A percentile compares a stretch with the other conserved stretches of the same genome.
phyloP scores from a whole-genome alignment of 2,329 filamentous ascomycete genomes.

The Harringtonia lauricola region DNA sequence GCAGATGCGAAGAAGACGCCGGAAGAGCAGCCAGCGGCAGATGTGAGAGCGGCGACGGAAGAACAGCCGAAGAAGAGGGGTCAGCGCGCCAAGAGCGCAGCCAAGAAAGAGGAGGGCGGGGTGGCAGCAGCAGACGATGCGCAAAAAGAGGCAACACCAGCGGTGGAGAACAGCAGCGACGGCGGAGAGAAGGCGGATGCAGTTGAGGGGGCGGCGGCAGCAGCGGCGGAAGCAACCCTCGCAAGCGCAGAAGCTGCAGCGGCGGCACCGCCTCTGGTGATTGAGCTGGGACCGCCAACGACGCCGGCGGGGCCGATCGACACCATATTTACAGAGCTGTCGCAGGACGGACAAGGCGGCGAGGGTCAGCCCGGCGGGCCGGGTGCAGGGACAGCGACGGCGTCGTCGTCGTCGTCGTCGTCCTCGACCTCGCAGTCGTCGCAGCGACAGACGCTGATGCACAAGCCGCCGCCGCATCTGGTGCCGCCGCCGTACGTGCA shows the following conservation, averaged over 20 bases:
- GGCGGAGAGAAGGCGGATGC: neutral
- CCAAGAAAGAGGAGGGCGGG: neutral
- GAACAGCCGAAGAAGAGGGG: neutral
- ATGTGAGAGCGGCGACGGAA: neutral
- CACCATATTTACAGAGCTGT: neutral
- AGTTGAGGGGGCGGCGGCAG: neutral
- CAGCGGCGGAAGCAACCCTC: conserved; percentile 12
- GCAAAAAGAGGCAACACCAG: neutral
- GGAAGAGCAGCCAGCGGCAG: neutral
- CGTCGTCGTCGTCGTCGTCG: neutral
- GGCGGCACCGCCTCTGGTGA: conserved; percentile 2
- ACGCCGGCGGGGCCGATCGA: conserved; percentile 1
- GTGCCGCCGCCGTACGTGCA: conserved; percentile 74
- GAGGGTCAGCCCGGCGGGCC: neutral
- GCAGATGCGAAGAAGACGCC: neutral
- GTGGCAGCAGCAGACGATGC: neutral
- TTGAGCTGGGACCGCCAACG: conserved; percentile 12
- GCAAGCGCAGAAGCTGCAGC: neutral
- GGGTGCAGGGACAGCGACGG: neutral
- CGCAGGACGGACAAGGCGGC: neutral
- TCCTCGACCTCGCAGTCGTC: neutral
- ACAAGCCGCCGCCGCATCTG: conserved; percentile 45
- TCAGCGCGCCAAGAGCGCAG: neutral
- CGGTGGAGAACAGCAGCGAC: neutral
- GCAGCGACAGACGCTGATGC: conserved; percentile 8